These are phyloP conservation scores for Blastobotrys robertii DNA, from an alignment of 805 yeast species.

Conservation along the genomic window DNA sequence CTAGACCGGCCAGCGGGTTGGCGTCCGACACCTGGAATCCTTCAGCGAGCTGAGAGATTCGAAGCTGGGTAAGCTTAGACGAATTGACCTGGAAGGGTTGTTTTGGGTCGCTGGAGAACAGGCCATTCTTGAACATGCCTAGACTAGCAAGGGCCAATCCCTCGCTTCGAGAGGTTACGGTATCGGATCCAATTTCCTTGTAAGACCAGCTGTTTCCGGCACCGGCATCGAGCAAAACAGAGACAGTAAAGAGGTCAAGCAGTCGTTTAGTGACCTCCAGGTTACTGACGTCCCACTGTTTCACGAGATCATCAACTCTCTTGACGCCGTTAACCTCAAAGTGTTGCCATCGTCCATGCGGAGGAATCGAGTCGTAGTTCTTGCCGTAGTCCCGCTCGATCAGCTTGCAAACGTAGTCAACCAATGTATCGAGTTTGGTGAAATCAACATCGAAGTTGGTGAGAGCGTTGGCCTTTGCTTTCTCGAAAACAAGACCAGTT, in stretches of 20 bases:
- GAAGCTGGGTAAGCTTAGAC: constrained; percentile 28
- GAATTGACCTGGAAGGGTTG: constrained; percentile 37
- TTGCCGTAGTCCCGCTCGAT: constrained; percentile 38
- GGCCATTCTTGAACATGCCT: constrained; percentile 43
- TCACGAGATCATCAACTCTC: constrained; percentile 37
- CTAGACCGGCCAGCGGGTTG: constrained; percentile 45
- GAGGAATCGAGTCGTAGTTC: constrained; percentile 40
- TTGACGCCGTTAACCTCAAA: constrained; percentile 41
- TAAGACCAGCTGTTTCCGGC: constrained; percentile 54
- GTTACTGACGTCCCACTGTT: constrained; percentile 30
- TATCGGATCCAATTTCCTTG: constrained; percentile 29
- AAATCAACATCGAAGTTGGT: constrained; percentile 39
- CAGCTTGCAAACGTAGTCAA: constrained; percentile 37
- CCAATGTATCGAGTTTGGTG: constrained; percentile 32
- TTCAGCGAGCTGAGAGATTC: constrained; percentile 27
- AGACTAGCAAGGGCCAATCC: constrained; percentile 56
- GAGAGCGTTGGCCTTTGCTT: constrained; percentile 30
- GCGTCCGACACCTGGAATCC: constrained; percentile 40
- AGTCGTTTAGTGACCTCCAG: constrained; percentile 43
- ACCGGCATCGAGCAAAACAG: constrained; percentile 59
- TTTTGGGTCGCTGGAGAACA: constrained; percentile 30
- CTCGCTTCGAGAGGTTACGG: constrained; percentile 40
- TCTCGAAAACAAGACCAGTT: constrained; percentile 34
- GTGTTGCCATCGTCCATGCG: constrained; percentile 63
- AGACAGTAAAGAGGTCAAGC: constrained; percentile 48